Conservation (phyloP, 2,329 filamentous ascomycete genomes). For the Dactylellina drechsleri region DNA sequence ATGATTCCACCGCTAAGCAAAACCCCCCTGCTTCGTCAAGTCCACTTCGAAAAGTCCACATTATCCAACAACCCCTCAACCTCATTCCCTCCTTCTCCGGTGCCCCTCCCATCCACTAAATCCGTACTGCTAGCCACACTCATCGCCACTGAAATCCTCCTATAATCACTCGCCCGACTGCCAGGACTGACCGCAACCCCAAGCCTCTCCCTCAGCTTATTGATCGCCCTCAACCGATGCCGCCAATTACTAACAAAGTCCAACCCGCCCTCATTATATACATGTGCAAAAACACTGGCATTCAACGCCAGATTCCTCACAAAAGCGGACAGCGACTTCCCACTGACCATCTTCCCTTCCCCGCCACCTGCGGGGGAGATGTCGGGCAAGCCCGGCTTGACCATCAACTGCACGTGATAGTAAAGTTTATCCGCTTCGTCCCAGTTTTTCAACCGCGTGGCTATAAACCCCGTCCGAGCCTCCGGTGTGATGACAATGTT, state of each 20-base stretch:
- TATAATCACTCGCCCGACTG: conserved; percentile 50
- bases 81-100: conserved; percentile 18
- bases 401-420: conserved; percentile 90
- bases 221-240: conserved; percentile 84
- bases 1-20: background rate
- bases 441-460: conserved; percentile 66
- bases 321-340: conserved; percentile 82
- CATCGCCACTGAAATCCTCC: conserved; percentile 55
- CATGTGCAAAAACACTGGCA: conserved; percentile 93
- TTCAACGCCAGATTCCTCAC: conserved; percentile 90
- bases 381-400: conserved; percentile 86
- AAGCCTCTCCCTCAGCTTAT: conserved; percentile 78
- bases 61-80: conserved; percentile 54
- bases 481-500: conserved; percentile 95
- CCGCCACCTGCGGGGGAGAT: conserved; percentile 80
- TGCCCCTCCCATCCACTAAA: conserved; percentile 24
- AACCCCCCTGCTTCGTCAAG: conserved; percentile 28
- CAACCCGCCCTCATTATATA: conserved; percentile 64
- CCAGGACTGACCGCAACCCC: conserved; percentile 50
- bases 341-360: conserved; percentile 86
- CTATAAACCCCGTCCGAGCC: conserved; percentile 78
- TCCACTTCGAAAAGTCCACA: conserved; percentile 56
- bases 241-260: conserved; percentile 73
- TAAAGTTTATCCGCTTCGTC: conserved; percentile 67
- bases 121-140: conserved; percentile 44